A percentile compares a stretch with the other conserved stretches of the same genome.
phyloP scores from a whole-genome alignment of 441 rosid genomes.

The Corymbia citriodora region DNA sequence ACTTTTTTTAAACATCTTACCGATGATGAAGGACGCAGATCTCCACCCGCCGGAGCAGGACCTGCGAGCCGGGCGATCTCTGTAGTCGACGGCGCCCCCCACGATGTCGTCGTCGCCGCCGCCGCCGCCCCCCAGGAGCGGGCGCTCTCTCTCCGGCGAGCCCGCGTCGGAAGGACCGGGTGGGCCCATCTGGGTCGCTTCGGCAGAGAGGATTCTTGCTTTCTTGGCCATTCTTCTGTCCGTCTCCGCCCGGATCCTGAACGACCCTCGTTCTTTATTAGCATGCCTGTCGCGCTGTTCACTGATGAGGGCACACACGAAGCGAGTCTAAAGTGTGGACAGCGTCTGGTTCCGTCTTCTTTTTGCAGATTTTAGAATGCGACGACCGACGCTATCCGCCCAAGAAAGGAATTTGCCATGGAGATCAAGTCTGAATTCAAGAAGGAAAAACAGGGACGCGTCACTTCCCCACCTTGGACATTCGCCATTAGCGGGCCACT shows the following conservation, averaged over 20 bases:
- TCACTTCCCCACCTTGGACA: neutral
- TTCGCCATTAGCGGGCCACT: neutral
- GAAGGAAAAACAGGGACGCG: neutral
- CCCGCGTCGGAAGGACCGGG: neutral
- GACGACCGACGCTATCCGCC: neutral
- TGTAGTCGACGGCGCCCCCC: slow-evolving; percentile 42
- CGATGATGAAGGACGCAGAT: slow-evolving; percentile 52
- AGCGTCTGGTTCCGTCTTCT: neutral
- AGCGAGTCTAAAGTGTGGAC: neutral
- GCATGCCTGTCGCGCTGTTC: neutral
- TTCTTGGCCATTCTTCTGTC: neutral
- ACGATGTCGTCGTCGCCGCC: slow-evolving; percentile 22
- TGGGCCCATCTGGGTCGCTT: neutral
- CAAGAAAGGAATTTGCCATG: neutral
- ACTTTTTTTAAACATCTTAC: slow-evolving; percentile 5
- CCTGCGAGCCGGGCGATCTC: slow-evolving; percentile 28
- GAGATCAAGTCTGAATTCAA: neutral
- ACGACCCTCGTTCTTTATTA: neutral
- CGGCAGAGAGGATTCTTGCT: neutral
- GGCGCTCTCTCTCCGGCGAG: neutral
- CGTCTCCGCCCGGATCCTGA: too few species aligned
- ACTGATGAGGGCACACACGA: neutral
- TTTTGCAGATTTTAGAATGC: neutral
- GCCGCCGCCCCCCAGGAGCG: neutral
- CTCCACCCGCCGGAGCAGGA: slow-evolving; percentile 64